Conservation (phyloP, 257 asterid genomes). For the Avicennia marina region DNA sequence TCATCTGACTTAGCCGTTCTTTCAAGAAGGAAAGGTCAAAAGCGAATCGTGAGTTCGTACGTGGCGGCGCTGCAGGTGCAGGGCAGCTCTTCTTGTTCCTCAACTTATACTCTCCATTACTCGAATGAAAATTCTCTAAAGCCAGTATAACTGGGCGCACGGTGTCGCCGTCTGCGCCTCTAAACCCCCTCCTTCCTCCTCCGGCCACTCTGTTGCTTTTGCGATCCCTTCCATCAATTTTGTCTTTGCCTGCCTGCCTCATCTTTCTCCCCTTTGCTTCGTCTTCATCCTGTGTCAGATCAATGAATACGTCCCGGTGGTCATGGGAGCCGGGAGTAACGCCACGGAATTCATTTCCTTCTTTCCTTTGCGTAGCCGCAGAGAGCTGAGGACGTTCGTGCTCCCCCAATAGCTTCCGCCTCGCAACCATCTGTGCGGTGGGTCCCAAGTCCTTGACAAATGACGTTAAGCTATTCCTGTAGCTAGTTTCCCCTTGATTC, state of each 20-base stretch:
- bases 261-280: neutral
- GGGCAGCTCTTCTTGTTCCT: slow-evolving; percentile 43
- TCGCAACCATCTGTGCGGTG: slow-evolving; percentile 54
- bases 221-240: neutral
- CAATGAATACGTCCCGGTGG: slow-evolving; percentile 11
- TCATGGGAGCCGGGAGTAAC: slow-evolving; percentile 15
- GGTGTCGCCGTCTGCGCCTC: slow-evolving; percentile 15
- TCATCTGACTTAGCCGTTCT: slow-evolving; percentile 55
- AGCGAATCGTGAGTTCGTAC: slow-evolving; percentile 27
- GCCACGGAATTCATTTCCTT: slow-evolving; percentile 21
- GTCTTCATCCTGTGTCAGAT: slow-evolving; percentile 23
- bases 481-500: slow-evolving; percentile 36
- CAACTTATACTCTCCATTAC: slow-evolving; percentile 27
- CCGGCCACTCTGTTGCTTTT: neutral
- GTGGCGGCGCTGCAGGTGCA: neutral
- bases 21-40: slow-evolving; percentile 65
- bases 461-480: slow-evolving; percentile 55
- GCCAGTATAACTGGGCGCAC: slow-evolving; percentile 61
- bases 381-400: slow-evolving; percentile 11
- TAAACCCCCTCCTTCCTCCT: neutral
- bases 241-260: neutral
- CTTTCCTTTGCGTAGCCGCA: too few species aligned
- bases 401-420: slow-evolving; percentile 33
- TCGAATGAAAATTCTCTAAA: slow-evolving; percentile 47
- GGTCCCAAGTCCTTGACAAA: slow-evolving; percentile 68